These are phyloP conservation scores for Kockiozyma suomiensis DNA, from an alignment of 805 yeast genomes.

Conservation along the genomic window DNA sequence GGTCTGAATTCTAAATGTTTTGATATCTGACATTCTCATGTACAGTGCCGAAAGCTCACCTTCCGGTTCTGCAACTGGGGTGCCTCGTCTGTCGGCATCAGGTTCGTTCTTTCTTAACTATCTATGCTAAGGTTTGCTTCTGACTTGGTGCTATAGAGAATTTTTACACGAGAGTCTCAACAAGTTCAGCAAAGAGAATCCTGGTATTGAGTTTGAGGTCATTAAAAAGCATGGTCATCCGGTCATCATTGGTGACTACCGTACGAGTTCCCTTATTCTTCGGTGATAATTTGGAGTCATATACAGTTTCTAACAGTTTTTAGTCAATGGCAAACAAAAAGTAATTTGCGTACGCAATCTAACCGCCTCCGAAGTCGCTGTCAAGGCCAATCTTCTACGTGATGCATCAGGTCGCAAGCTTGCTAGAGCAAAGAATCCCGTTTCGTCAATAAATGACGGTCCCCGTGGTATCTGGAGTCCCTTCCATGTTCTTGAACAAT, in stretches of 20 bases:
- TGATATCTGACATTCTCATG: not conserved
- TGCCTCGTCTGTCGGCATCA: slow-evolving; percentile 85
- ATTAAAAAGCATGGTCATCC: slow-evolving; percentile 73
- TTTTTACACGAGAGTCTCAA: slow-evolving; percentile 59
- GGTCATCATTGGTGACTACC: slow-evolving; percentile 61
- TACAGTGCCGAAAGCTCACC: slow-evolving; percentile 65
- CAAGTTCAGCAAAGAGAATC: slow-evolving; percentile 59
- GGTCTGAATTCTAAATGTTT: not conserved
- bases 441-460: slow-evolving; percentile 74
- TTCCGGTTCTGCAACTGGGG: slow-evolving; percentile 93
- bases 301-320: not conserved
- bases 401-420: slow-evolving; percentile 69
- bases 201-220: slow-evolving; percentile 72
- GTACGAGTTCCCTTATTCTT: slow-evolving; percentile 3
- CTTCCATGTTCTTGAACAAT: slow-evolving; percentile 43
- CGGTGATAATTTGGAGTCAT: not conserved
- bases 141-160: slow-evolving; percentile 46
- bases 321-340: slow-evolving; percentile 49
- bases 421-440: slow-evolving; percentile 60
- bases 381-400: slow-evolving; percentile 63
- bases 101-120: slow-evolving; percentile 32
- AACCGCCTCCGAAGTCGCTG: slow-evolving; percentile 60
- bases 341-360: slow-evolving; percentile 78
- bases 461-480: slow-evolving; percentile 99
- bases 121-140: not conserved